Evolutionary conservation across 768 basidiomycete species (phyloP).

Genomic region (Lentinula raphanica): DNA sequence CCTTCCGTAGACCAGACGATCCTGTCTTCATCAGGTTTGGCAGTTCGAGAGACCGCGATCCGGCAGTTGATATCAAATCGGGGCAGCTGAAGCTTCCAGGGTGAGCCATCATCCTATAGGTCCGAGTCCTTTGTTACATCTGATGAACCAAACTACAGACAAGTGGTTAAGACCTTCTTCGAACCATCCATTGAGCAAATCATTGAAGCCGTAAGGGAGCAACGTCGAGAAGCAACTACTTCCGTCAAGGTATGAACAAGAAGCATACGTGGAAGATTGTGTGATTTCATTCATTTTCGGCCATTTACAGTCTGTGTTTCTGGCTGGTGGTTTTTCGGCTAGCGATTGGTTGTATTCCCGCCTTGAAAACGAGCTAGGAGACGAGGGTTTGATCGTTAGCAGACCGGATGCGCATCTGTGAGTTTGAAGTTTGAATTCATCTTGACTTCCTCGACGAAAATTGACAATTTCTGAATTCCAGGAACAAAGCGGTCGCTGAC

Average conservation of each 20-base stretch:
- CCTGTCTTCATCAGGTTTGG: slow-evolving; percentile 39
- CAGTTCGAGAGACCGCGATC: slow-evolving; percentile 32
- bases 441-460: too few relatives aligned
- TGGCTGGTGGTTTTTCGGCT: slow-evolving; percentile 51
- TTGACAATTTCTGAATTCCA: too few relatives aligned
- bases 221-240: slow-evolving; percentile 25
- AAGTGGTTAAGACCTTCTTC: too few relatives aligned
- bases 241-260: slow-evolving; percentile 25
- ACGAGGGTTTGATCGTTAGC: slow-evolving; percentile 28
- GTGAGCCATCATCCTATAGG: too few relatives aligned
- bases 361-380: slow-evolving; percentile 31
- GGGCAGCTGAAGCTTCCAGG: slow-evolving; percentile 35
- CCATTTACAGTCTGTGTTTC: slow-evolving; percentile 32
- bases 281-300: too few relatives aligned
- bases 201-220: slow-evolving; percentile 28
- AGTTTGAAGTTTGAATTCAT: too few relatives aligned
- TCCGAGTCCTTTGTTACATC: too few relatives aligned
- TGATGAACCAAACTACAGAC: too few relatives aligned
- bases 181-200: slow-evolving; percentile 36
- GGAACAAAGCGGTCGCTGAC: slow-evolving; percentile 39
- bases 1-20: slow-evolving; percentile 34
- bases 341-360: slow-evolving; percentile 43
- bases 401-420: slow-evolving; percentile 45
- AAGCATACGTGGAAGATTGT: too few relatives aligned
- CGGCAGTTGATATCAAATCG: slow-evolving; percentile 29